Evolutionary conservation across 192 early-diverging fungal genomes (phyloP).

Genomic region (Spizellomyces punctatus): DNA sequence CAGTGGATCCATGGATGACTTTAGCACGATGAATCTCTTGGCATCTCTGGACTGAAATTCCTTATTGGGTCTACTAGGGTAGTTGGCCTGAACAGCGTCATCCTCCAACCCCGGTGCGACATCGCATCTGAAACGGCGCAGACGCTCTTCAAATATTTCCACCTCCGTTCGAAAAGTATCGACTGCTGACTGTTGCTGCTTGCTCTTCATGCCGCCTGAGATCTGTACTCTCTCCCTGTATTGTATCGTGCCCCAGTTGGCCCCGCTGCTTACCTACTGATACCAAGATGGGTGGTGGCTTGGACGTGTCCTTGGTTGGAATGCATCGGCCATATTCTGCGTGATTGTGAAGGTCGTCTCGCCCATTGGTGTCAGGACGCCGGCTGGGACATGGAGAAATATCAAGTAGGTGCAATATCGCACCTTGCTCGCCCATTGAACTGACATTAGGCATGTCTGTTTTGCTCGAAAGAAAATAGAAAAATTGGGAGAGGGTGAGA

Average conservation of each 20-base stretch:
- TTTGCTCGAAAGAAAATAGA: constrained; percentile 82
- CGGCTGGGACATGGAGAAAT: constrained; percentile 19
- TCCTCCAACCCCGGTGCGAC: background rate
- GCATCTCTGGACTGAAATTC: constrained; percentile 23
- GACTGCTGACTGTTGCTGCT: background rate
- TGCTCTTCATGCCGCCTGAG: no score
- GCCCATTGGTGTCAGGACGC: no score
- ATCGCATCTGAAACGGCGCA: constrained; percentile 22
- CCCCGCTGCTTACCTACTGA: no score
- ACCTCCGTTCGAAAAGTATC: constrained; percentile 22
- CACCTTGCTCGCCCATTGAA: background rate
- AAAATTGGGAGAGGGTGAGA: constrained; percentile 88
- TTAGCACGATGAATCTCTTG: constrained; percentile 36
- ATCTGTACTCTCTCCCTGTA: no score
- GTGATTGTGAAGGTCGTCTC: no score
- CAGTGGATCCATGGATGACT: constrained; percentile 41
- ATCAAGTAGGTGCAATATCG: constrained; percentile 15
- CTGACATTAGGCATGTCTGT: background rate
- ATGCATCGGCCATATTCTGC: no score
- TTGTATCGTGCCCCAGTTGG: no score
- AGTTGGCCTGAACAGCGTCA: background rate
- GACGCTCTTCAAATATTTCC: constrained; percentile 35
- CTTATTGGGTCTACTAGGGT: no score
- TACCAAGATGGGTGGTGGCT: no score
- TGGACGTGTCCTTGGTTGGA: no score